phyloP scores from a whole-genome alignment of 352 stramenopile species.

The Globisporangium nodosum region DNA sequence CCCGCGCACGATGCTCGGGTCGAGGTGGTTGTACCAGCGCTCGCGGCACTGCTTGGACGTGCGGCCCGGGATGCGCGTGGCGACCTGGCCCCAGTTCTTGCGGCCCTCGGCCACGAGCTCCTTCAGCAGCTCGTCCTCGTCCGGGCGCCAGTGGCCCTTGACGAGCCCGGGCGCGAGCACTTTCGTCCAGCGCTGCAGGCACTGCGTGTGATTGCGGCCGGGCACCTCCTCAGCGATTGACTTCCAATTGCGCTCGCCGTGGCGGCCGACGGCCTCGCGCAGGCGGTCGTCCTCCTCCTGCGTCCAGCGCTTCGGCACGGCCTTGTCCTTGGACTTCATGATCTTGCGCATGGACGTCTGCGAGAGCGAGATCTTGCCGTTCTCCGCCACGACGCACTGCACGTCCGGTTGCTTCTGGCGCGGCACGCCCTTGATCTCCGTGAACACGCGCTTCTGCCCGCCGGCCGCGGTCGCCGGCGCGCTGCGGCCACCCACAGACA shows the following conservation, averaged over 20 bases:
- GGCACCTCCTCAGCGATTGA: slow-evolving; percentile 83
- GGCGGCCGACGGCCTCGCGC: slow-evolving; percentile 61
- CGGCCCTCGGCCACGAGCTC: slow-evolving; percentile 71
- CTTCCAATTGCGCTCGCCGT: slow-evolving; percentile 87
- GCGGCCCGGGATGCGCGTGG: slow-evolving; percentile 71
- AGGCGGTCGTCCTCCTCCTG: slow-evolving; percentile 77
- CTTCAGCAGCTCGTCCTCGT: slow-evolving; percentile 89
- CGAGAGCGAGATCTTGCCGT: slow-evolving; percentile 35
- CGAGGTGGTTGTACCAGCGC: slow-evolving; percentile 87
- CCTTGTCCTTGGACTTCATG: slow-evolving; percentile 83
- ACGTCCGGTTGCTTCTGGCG: slow-evolving; percentile 81
- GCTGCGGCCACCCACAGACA: neutral
- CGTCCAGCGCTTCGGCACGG: slow-evolving; percentile 76
- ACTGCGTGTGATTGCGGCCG: slow-evolving; percentile 85
- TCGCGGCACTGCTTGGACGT: slow-evolving; percentile 90
- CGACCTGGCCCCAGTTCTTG: slow-evolving; percentile 88
- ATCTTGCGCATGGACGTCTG: slow-evolving; percentile 56
- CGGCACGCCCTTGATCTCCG: slow-evolving; percentile 79
- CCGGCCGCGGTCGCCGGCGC: neutral
- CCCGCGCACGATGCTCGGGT: slow-evolving; percentile 24
- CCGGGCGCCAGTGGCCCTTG: slow-evolving; percentile 93
- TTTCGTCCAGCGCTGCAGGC: slow-evolving; percentile 89
- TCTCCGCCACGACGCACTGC: slow-evolving; percentile 31
- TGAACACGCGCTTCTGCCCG: slow-evolving; percentile 74
- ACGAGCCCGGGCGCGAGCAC: slow-evolving; percentile 92